A percentile compares a stretch with the other conserved stretches of the same genome.
These are phyloP conservation scores for Sugiyamaella qingdaonensis DNA, from an alignment of 805 yeast species.

Conservation along the genomic window DNA sequence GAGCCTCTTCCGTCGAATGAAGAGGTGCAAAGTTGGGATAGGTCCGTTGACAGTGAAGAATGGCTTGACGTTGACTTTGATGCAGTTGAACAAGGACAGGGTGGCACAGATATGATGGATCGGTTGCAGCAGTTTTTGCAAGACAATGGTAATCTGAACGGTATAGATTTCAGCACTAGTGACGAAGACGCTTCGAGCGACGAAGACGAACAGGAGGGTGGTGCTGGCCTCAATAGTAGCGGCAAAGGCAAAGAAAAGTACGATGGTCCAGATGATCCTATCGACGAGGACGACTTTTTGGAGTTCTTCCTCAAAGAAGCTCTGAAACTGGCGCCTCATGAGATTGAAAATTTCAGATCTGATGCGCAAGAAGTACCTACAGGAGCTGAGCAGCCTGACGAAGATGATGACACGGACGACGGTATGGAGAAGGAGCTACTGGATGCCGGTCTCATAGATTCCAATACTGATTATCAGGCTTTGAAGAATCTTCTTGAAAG, in stretches of 20 bases:
- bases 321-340: conserved; percentile 39
- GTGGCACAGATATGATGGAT: conserved; percentile 12
- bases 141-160: background rate
- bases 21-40: conserved; percentile 20
- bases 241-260: conserved; percentile 17
- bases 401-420: conserved; percentile 24
- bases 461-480: conserved; percentile 13
- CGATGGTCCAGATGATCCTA: conserved; percentile 29
- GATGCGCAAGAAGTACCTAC: background rate
- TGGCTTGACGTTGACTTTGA: conserved; percentile 13
- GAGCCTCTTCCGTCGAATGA: conserved; percentile 11
- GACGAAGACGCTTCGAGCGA: conserved; percentile 20
- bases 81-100: conserved; percentile 6
- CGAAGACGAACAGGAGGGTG: conserved; percentile 23
- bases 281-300: conserved; percentile 67
- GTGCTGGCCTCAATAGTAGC: conserved; percentile 17
- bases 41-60: conserved; percentile 7
- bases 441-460: conserved; percentile 15
- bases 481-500: conserved; percentile 30
- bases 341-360: conserved; percentile 4
- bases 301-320: conserved; percentile 59
- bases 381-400: conserved; percentile 5
- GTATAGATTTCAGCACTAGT: background rate
- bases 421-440: conserved; percentile 15
- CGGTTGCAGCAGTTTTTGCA: conserved; percentile 10